phyloP scores from a whole-genome alignment of 2,329 filamentous ascomycete genomes.

The Colletotrichum scovillei region DNA sequence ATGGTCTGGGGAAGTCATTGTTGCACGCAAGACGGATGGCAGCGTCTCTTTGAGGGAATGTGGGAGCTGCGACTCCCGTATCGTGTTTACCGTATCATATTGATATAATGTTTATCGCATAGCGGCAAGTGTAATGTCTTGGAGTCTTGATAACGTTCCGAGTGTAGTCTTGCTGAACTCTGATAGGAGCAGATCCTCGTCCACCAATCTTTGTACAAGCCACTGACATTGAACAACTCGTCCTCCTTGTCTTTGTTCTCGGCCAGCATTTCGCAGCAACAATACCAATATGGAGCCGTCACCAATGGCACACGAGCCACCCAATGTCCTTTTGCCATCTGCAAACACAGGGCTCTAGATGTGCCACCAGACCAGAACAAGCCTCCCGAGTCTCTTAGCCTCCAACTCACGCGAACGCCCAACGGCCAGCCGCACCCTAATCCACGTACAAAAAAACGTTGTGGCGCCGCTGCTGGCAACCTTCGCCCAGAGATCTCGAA shows the following conservation, averaged over 20 bases:
- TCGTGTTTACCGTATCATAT: neutral
- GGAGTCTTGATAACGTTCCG: neutral
- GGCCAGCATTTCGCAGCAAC: neutral
- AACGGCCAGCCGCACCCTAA: neutral
- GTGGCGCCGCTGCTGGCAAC: neutral
- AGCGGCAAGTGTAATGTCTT: neutral
- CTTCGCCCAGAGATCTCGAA: slow-evolving; percentile 8
- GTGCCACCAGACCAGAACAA: neutral
- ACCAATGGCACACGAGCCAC: neutral
- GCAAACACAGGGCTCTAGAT: neutral
- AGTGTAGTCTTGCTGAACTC: neutral
- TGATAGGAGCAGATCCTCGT: neutral
- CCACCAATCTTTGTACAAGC: neutral
- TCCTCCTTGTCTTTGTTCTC: neutral
- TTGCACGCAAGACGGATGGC: neutral
- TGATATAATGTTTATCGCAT: neutral
- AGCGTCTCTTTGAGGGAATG: neutral
- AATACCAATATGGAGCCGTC: slow-evolving; percentile 1
- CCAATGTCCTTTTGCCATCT: slow-evolving; percentile 29
- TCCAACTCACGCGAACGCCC: neutral
- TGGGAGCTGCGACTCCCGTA: neutral
- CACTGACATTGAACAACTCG: neutral
- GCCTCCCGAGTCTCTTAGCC: neutral
- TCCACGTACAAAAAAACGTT: neutral
- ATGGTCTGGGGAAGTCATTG: neutral